A percentile compares a stretch with the other conserved stretches of the same genome.
Evolutionary conservation across 1,139 yeast genomes (phyloP).

Genomic region (Hyphopichia fennica): DNA sequence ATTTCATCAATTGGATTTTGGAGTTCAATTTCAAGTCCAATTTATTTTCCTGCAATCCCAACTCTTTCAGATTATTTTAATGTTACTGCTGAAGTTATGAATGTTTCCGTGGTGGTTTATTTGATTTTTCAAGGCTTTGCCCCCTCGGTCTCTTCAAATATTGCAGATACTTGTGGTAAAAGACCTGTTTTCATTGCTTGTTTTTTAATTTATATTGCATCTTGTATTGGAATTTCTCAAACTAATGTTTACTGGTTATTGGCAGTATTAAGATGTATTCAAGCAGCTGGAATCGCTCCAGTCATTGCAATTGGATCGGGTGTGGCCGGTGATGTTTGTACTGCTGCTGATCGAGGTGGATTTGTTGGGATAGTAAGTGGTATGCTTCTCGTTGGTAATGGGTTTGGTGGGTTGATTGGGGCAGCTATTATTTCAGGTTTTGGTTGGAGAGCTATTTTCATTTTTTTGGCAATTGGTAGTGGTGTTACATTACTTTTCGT

Average conservation of each 20-base stretch:
- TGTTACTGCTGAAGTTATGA: constrained; percentile 23
- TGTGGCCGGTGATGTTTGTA: constrained; percentile 42
- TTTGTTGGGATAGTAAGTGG: constrained; percentile 41
- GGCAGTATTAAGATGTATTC: constrained; percentile 36
- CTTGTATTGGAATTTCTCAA: constrained; percentile 38
- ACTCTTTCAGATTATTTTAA: constrained; percentile 28
- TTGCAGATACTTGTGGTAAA: constrained; percentile 39
- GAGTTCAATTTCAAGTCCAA: constrained; percentile 41
- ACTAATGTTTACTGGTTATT: constrained; percentile 37
- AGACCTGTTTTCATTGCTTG: constrained; percentile 33
- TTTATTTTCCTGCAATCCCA: constrained; percentile 44
- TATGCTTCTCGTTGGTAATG: constrained; percentile 37
- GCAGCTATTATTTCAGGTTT: constrained; percentile 32
- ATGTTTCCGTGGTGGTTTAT: constrained; percentile 39
- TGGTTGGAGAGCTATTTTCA: constrained; percentile 40
- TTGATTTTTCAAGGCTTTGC: constrained; percentile 37
- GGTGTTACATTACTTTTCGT: constrained; percentile 29
- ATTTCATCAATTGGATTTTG: constrained; percentile 37
- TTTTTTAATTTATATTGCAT: constrained; percentile 26
- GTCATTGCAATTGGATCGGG: constrained; percentile 41
- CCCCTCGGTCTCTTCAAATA: constrained; percentile 33
- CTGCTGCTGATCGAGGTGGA: constrained; percentile 36
- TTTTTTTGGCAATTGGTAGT: constrained; percentile 38
- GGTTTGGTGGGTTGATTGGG: constrained; percentile 42
- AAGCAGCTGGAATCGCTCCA: constrained; percentile 44